Conservation (phyloP, 495 filamentous ascomycete species). For the Penicillium robsamsonii region DNA sequence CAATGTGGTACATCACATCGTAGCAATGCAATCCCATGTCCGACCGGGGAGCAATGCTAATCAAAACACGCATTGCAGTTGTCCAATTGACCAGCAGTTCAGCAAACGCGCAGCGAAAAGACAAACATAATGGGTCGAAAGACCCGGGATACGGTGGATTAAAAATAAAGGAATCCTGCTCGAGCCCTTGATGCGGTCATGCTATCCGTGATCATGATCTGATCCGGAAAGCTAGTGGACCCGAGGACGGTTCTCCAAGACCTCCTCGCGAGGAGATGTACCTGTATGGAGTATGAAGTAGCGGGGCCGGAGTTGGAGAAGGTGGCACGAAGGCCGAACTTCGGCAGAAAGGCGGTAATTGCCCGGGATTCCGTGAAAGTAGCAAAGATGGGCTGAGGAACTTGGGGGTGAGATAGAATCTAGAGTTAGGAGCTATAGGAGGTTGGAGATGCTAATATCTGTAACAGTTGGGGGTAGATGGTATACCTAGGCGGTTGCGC, state of each 20-base stretch:
- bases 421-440: too few species aligned
- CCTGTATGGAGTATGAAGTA: not conserved
- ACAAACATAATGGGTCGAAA: not conserved
- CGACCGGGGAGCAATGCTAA: not conserved
- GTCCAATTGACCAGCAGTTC: not conserved
- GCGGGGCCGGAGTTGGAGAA: constrained; percentile 28
- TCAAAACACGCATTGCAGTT: not conserved
- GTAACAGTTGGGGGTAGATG: too few species aligned
- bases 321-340: constrained; percentile 14
- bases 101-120: not conserved
- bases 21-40: not conserved
- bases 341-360: constrained; percentile 21
- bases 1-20: not conserved
- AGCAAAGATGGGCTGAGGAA: not conserved
- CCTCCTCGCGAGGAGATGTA: constrained; percentile 21
- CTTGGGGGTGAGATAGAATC: not conserved
- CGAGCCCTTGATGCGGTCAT: constrained; percentile 11
- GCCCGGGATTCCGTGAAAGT: constrained; percentile 5
- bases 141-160: not conserved
- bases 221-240: constrained; percentile 10
- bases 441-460: not conserved
- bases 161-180: not conserved
- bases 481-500: too few species aligned
- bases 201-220: constrained; percentile 1
- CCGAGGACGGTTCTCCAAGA: constrained; percentile 19